Percentiles rank a stretch among this genome's conserved stretches.
Conservation (phyloP, 208 protist species). For the Leptomonas pyrrhocoris region DNA sequence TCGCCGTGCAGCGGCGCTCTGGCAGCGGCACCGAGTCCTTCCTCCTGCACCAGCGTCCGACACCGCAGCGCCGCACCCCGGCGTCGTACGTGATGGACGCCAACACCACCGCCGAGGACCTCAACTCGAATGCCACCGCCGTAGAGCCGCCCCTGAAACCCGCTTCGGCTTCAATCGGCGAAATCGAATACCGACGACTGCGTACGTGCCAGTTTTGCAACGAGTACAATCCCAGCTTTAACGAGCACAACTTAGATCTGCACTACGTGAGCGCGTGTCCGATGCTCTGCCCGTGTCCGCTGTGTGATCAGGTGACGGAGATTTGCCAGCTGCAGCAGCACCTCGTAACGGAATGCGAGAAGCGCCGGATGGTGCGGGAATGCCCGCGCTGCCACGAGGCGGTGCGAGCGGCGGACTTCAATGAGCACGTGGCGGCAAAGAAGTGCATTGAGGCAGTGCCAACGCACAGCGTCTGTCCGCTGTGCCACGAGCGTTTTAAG, state of each 20-base stretch:
- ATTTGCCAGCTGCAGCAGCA: slow-evolving; percentile 90
- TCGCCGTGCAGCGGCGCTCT: slow-evolving; percentile 10
- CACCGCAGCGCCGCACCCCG: not conserved
- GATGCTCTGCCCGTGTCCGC: slow-evolving; percentile 91
- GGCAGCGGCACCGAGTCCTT: slow-evolving; percentile 7
- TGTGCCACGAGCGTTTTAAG: slow-evolving; percentile 84
- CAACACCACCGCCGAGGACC: slow-evolving; percentile 5
- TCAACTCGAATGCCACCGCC: not conserved
- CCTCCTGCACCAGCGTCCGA: not conserved
- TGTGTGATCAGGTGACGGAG: slow-evolving; percentile 93
- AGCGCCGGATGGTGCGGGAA: slow-evolving; percentile 66
- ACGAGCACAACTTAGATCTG: slow-evolving; percentile 74
- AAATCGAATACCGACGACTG: slow-evolving; percentile 33
- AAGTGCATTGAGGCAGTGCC: slow-evolving; percentile 74
- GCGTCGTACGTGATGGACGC: slow-evolving; percentile 5
- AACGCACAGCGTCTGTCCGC: slow-evolving; percentile 79
- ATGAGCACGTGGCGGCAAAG: slow-evolving; percentile 66
- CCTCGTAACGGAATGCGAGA: slow-evolving; percentile 87
- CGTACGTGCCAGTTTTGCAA: slow-evolving; percentile 91
- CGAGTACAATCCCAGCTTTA: slow-evolving; percentile 72
- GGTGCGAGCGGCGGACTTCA: slow-evolving; percentile 75
- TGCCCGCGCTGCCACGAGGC: slow-evolving; percentile 91
- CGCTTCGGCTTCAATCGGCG: slow-evolving; percentile 13
- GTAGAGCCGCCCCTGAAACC: slow-evolving; percentile 6
- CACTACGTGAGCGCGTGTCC: slow-evolving; percentile 89